Conservation (phyloP, 1,284 basidiomycete genomes). For the Coniferiporia weirii region DNA sequence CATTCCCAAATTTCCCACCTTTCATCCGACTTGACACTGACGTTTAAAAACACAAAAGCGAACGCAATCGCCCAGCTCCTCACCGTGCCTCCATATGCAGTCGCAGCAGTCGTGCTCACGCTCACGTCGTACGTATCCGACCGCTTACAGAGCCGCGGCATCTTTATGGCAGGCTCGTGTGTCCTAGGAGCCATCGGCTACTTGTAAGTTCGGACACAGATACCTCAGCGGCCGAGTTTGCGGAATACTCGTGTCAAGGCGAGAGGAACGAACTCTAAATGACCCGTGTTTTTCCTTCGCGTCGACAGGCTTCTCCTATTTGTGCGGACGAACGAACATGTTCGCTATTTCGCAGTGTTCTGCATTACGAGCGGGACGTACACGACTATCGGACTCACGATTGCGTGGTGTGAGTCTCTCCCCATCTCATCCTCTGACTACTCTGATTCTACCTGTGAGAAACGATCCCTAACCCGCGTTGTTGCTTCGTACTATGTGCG, state of each 20-base stretch:
- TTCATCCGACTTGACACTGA: too few relatives aligned
- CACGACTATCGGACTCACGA: conserved; percentile 57
- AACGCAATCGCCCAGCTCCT: conserved; percentile 57
- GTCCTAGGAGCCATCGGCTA: conserved; percentile 60
- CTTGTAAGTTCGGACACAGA: conserved; percentile 37
- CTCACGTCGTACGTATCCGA: conserved; percentile 66
- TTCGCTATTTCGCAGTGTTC: conserved; percentile 65
- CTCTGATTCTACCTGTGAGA: background rate
- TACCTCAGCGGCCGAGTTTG: background rate
- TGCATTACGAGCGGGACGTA: conserved; percentile 67
- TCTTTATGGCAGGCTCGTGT: conserved; percentile 47
- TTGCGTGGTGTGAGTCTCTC: conserved; percentile 63
- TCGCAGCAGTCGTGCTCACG: conserved; percentile 64
- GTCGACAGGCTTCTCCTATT: conserved; percentile 43
- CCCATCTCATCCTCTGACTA: background rate
- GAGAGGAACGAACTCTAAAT: too few relatives aligned
- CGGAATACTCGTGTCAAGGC: background rate
- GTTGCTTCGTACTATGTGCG: too few relatives aligned
- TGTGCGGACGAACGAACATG: conserved; percentile 40
- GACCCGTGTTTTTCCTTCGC: background rate
- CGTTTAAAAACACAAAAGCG: conserved; percentile 27
- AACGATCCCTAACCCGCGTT: background rate
- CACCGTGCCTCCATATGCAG: conserved; percentile 80
- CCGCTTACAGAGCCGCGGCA: conserved; percentile 63
- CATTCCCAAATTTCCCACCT: too few relatives aligned